Evolutionary conservation across 306 rosid genomes (phyloP).

Genomic region (Rosa rugosa): DNA sequence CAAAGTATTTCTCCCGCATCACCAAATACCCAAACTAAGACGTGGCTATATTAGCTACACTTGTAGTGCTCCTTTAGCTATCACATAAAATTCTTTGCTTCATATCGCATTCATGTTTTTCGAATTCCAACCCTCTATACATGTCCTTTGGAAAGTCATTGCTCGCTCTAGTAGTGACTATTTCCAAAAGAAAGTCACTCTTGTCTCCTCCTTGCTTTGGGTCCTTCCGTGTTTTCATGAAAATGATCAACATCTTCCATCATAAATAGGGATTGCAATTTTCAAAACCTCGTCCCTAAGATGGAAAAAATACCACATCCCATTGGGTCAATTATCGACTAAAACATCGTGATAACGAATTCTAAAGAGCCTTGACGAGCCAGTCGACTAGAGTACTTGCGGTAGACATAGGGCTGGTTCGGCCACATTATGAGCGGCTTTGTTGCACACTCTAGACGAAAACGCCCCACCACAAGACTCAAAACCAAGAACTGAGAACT

Average conservation of each 20-base stretch:
- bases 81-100: slow-evolving; percentile 16
- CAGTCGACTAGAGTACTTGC: too few species aligned
- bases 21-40: neutral
- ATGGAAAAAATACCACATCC: neutral
- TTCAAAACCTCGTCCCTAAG: neutral
- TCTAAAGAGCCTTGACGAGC: too few species aligned
- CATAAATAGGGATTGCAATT: neutral
- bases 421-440: too few species aligned
- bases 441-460: too few species aligned
- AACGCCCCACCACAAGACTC: too few species aligned
- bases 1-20: neutral
- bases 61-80: slow-evolving; percentile 32
- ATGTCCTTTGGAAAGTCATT: neutral
- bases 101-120: slow-evolving; percentile 12
- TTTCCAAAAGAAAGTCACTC: slow-evolving; percentile 10
- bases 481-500: too few species aligned
- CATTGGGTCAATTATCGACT: neutral
- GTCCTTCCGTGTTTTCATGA: neutral
- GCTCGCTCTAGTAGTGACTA: neutral
- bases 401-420: too few species aligned
- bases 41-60: slow-evolving; percentile 54
- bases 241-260: neutral
- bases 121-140: slow-evolving; percentile 20
- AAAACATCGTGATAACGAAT: too few species aligned
- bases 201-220: slow-evolving; percentile 11